These are phyloP conservation scores for Pinus taeda DNA, from an alignment of 75 land plant genomes.

Conservation along the genomic window DNA sequence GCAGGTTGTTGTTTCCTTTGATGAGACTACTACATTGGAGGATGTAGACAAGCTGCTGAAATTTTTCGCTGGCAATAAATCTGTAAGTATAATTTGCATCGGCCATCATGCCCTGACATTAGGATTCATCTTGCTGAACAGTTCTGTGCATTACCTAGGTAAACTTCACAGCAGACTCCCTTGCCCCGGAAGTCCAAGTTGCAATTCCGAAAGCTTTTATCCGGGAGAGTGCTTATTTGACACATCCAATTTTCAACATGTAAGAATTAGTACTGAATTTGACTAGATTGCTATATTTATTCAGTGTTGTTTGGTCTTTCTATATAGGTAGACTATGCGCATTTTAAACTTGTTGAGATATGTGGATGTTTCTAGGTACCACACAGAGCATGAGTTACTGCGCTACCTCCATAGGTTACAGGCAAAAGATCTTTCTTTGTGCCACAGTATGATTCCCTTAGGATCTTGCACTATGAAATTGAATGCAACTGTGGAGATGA, in stretches of 20 bases:
- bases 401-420: conserved; percentile 79
- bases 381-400: conserved; percentile 97
- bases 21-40: conserved; percentile 95
- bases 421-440: conserved; percentile 85
- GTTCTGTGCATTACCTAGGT: conserved; percentile 38
- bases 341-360: not conserved
- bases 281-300: not conserved
- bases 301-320: not conserved
- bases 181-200: conserved; percentile 64
- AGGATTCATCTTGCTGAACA: not conserved
- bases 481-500: conserved; percentile 97
- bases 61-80: conserved; percentile 73
- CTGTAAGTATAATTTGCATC: conserved; percentile 44
- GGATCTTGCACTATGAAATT: conserved; percentile 26
- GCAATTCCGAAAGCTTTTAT: conserved; percentile 61
- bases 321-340: not conserved
- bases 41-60: conserved; percentile 85
- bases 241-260: conserved; percentile 95
- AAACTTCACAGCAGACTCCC: conserved; percentile 74
- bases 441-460: conserved; percentile 96
- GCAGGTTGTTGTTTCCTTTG: conserved; percentile 91
- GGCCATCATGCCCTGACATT: not conserved
- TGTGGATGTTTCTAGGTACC: conserved; percentile 53
- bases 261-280: conserved; percentile 17
- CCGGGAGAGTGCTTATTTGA: conserved; percentile 80